Evolutionary conservation across 2,329 filamentous ascomycete species (phyloP), one percentile per base, ranked within the genome.

Genomic region (Aureobasidium sp.): DNA sequence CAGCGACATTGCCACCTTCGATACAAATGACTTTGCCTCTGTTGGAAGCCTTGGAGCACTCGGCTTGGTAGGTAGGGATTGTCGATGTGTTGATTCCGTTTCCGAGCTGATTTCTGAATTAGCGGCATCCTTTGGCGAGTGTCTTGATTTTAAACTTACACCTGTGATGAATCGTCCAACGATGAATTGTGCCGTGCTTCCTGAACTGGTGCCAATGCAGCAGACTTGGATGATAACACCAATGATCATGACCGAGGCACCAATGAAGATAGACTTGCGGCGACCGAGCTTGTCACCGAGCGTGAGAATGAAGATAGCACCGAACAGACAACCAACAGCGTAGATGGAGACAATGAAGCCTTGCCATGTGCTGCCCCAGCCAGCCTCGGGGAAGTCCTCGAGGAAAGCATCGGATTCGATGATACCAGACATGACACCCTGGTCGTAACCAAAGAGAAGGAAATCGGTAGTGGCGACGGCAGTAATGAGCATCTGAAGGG

Each of bases 391-490:
- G 55, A 77, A 77, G 15, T 68, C 69, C 0, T 47, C 27, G 39
- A 66, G 60, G 65, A 76, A 77, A 27, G 68, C 67, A 25, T 67
- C 67, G 32, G 72, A 70, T 25, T 71, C 72, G 61, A 77, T 75
- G 66, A 77, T 76, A 63, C 74, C 73, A 62, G 68, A 69, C 74
- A 76, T 75, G 55, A 76, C 72, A 68, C 72, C 68, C 61, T 70
- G 63, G 30, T 59, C 57, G n/a, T 50, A 50, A 48, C 44, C 63
- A 30, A 62, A 48, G 65, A 68, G 77, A 32, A 85, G 70, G 74
- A 86, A 86, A 27, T 83, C 84, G 54, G 83, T 85, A 0, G 85
- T 87, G 4, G 85, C 83, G 30, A 87, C 79, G n/a, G 80, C 78
- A 1, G 85, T 85, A 50, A 88, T 79, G 42, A 79, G 75, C 64